Conservation (phyloP, 2,329 filamentous ascomycete species). For the Aspergillus sp. region DNA sequence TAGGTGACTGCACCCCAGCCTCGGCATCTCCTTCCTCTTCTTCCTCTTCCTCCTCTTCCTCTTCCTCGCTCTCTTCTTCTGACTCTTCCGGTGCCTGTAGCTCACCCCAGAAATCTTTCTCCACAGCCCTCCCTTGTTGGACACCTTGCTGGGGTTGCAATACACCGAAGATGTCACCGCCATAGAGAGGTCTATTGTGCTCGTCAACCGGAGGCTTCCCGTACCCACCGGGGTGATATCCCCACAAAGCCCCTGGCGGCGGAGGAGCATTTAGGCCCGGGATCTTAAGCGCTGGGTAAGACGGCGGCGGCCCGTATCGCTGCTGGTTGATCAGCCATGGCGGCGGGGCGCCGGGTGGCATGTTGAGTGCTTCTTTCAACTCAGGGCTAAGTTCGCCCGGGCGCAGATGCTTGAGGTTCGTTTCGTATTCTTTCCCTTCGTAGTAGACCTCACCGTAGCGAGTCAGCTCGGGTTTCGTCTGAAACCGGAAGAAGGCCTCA, state of each 20-base stretch:
- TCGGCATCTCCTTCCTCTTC: conserved; percentile 40
- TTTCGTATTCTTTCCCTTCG: conserved; percentile 96
- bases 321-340: conserved; percentile 98
- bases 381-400: conserved; percentile 85
- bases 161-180: conserved; percentile 89
- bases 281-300: conserved; percentile 90
- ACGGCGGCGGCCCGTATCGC: conserved; percentile 82
- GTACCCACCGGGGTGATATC: conserved; percentile 89
- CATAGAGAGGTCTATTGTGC: conserved; percentile 80
- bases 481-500: conserved; percentile 95
- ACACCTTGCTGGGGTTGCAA: conserved; percentile 52
- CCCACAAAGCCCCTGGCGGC: conserved; percentile 82
- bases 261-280: conserved; percentile 89
- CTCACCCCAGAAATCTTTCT: conserved; percentile 86
- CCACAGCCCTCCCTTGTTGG: conserved; percentile 66
- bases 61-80: conserved; percentile 59
- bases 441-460: conserved; percentile 99
- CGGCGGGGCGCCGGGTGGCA: conserved; percentile 83
- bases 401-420: conserved; percentile 80
- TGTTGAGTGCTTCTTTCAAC: conserved; percentile 84
- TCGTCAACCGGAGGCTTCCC: conserved; percentile 94
- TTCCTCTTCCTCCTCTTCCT: conserved; percentile 46
- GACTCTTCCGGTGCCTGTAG: conserved; percentile 71
- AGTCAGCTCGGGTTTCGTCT: conserved; percentile 89
- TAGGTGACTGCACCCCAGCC: conserved; percentile 54